Percentiles rank a stretch among this genome's conserved stretches.
Evolutionary conservation across 2,329 filamentous ascomycete genomes (phyloP).

Genomic region (Penicillium sclerotiorum): DNA sequence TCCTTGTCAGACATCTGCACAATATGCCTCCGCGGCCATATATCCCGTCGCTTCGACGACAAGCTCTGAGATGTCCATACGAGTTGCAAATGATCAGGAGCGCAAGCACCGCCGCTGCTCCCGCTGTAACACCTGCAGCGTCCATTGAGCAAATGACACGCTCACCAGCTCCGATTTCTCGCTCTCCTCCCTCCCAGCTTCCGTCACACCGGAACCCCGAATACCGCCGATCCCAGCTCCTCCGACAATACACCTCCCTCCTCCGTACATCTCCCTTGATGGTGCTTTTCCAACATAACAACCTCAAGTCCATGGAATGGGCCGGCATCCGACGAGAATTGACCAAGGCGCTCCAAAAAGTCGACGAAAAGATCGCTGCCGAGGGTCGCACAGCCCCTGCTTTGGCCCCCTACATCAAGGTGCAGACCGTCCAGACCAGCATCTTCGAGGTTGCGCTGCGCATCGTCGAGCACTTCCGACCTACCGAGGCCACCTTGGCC

Average conservation of each 20-base stretch:
- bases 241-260: conserved; percentile 83
- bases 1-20: conserved; percentile 5
- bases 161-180: conserved; percentile 49
- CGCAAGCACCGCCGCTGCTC: conserved; percentile 49
- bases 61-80: conserved; percentile 41
- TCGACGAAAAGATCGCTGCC: conserved; percentile 69
- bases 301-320: conserved; percentile 74
- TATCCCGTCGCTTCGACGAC: conserved; percentile 42
- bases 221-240: conserved; percentile 85
- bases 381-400: conserved; percentile 45
- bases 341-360: conserved; percentile 60
- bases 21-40: conserved; percentile 59
- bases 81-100: conserved; percentile 40
- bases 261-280: conserved; percentile 83
- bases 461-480: conserved; percentile 80
- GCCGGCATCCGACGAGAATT: conserved; percentile 72
- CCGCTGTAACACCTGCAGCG: conserved; percentile 56
- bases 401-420: conserved; percentile 65
- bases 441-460: conserved; percentile 85
- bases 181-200: conserved; percentile 70
- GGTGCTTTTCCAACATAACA: conserved; percentile 83
- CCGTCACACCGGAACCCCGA: conserved; percentile 85
- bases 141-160: conserved; percentile 53
- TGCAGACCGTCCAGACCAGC: conserved; percentile 84
- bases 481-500: conserved; percentile 40